phyloP scores from a whole-genome alignment of 495 filamentous ascomycete species.

The Aspergillus wentii region DNA sequence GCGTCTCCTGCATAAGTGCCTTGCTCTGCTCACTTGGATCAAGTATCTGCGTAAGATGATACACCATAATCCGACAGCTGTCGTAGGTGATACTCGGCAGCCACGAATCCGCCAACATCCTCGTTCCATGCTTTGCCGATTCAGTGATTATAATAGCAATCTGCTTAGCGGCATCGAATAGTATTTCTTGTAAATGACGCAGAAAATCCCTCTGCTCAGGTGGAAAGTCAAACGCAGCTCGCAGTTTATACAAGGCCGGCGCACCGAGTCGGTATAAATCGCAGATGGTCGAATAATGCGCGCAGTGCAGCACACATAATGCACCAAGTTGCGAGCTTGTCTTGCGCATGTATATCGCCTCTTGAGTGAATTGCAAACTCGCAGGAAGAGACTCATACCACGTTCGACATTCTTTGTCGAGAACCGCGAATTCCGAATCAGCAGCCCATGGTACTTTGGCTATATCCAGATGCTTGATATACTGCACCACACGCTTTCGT shows the following conservation, averaged over 20 bases:
- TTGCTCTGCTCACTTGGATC: slow-evolving; percentile 20
- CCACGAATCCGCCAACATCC: slow-evolving; percentile 27
- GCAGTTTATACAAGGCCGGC: slow-evolving; percentile 25
- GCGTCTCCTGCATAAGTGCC: slow-evolving; percentile 11
- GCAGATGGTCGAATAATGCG: slow-evolving; percentile 27
- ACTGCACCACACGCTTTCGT: slow-evolving; percentile 23
- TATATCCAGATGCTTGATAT: slow-evolving; percentile 27
- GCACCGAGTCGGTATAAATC: slow-evolving; percentile 28
- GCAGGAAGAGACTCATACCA: slow-evolving; percentile 26
- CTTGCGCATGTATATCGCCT: slow-evolving; percentile 29
- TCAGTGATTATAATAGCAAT: slow-evolving; percentile 25
- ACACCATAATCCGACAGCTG: slow-evolving; percentile 29
- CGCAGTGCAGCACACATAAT: slow-evolving; percentile 24
- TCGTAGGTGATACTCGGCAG: slow-evolving; percentile 30
- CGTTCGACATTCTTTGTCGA: slow-evolving; percentile 19
- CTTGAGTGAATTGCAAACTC: slow-evolving; percentile 20
- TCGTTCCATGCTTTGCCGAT: slow-evolving; percentile 17
- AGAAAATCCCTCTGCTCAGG: slow-evolving; percentile 21
- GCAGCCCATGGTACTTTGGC: slow-evolving; percentile 25
- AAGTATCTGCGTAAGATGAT: slow-evolving; percentile 27
- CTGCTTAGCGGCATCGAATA: slow-evolving; percentile 22
- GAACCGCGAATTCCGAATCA: slow-evolving; percentile 20
- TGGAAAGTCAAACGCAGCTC: slow-evolving; percentile 26
- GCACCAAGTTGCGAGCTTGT: slow-evolving; percentile 25
- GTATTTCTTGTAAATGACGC: slow-evolving; percentile 14